A percentile compares a stretch with the other conserved stretches of the same genome.
phyloP scores from a whole-genome alignment of 2,329 filamentous ascomycete species.

The Incumbomyces lentus region DNA sequence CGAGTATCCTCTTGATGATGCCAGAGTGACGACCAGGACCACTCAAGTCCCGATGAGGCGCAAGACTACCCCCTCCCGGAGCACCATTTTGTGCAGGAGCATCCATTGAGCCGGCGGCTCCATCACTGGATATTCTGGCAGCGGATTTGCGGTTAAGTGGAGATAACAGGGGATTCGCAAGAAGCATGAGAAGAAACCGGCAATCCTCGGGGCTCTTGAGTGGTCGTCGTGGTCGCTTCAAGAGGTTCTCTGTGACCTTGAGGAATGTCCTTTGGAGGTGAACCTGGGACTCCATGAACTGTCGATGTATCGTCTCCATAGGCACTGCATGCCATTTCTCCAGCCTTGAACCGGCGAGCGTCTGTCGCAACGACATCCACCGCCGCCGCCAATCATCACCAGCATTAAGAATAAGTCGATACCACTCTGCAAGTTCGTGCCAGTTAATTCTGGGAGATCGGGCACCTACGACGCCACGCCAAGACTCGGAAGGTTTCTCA shows the following conservation, averaged over 20 bases:
- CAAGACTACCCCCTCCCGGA: slow-evolving; percentile 14
- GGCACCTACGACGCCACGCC: slow-evolving; percentile 39
- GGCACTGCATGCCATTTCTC: slow-evolving; percentile 33
- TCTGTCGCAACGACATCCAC: slow-evolving; percentile 44
- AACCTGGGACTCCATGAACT: slow-evolving; percentile 52
- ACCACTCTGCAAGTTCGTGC: slow-evolving; percentile 63
- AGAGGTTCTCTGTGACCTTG: slow-evolving; percentile 65
- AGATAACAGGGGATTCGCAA: slow-evolving; percentile 68
- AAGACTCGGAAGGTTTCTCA: slow-evolving; percentile 24
- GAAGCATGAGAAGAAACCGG: slow-evolving; percentile 66
- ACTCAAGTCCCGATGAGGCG: slow-evolving; percentile 23
- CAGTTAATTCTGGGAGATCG: slow-evolving; percentile 66
- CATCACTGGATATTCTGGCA: slow-evolving; percentile 11
- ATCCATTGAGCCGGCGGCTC: slow-evolving; percentile 11
- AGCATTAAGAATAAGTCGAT: slow-evolving; percentile 56
- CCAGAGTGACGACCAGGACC: slow-evolving; percentile 62
- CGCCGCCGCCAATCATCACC: slow-evolving; percentile 55
- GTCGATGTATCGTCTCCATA: slow-evolving; percentile 28
- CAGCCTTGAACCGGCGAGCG: slow-evolving; percentile 16
- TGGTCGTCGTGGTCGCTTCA: slow-evolving; percentile 67
- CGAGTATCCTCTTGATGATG: slow-evolving; percentile 74
- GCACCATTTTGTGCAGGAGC: slow-evolving; percentile 4
- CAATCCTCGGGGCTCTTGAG: slow-evolving; percentile 59
- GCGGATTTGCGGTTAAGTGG: slow-evolving; percentile 25
- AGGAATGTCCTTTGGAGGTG: slow-evolving; percentile 61